Evolutionary conservation across 2,329 filamentous ascomycete genomes (phyloP), one percentile per base, ranked within the genome.

Genomic region (Verticillium isaacii): DNA sequence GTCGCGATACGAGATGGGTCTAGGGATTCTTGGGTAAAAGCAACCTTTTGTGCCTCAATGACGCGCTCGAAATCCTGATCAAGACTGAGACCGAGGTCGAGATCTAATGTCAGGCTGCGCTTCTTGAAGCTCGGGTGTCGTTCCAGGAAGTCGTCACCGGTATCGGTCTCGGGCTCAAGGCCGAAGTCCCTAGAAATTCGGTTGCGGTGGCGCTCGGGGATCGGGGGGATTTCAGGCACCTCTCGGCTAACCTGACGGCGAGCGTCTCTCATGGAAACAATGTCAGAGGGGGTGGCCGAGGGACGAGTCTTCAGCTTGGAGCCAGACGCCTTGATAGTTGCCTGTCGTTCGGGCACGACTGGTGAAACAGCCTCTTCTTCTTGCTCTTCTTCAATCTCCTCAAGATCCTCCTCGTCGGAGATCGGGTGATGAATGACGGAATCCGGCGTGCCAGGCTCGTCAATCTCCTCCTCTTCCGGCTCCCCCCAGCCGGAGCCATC

Each of bases 41-140:
- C 80, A 84, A 97, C 93, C 93, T 98, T 98, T 90, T 97, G 93
- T 73, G 89, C 85, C 79, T 97, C 93, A 70, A 98, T 96, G 61
- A 98, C 91, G 64, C 94, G 87, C 71, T 98, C 93, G 76, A 98
- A 97, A 73, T 97, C 95, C 70, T 91, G 86, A 70, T 96, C 92
- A 56, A 98, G 85, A 66, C 92, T 94, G 65, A 96, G 88, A 64
- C 91, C 91, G 61, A 95, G 83, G 71, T 94, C 92, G 66, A 93
- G 88, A 70, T 91, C 87, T 67, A 96, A 79, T 8, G 92, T 92
- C 65, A 97, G 84, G 70, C 95, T 93, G 58, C 92, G 85, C 69
- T 92, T 90, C 75, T 93, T 89, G 68, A 93, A 87, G 75, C 90
- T 93, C 55, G 88, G 85, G 66, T 90, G 84, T 57, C 90, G 84